phyloP scores from a whole-genome alignment of 1,284 basidiomycete species.

The Laetiporus sulphureus region DNA sequence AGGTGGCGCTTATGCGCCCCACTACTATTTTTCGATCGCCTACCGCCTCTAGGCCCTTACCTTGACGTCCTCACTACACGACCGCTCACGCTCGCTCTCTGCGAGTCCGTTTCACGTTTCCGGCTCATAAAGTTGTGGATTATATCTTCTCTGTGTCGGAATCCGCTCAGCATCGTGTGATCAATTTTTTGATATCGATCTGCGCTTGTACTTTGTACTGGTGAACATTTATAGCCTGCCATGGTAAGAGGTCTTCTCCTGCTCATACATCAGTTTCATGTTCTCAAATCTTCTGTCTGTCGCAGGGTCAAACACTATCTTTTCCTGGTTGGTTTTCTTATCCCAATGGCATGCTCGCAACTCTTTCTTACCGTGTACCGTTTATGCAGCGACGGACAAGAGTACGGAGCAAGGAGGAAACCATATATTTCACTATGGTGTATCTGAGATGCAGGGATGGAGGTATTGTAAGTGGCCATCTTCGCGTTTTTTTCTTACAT shows the following conservation, averaged over 20 bases:
- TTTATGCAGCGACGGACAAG: conserved; percentile 72
- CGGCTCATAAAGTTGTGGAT: no score
- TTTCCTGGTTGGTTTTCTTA: conserved; percentile 45
- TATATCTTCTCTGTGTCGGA: no score
- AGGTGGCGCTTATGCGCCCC: no score
- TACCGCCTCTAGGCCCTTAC: no score
- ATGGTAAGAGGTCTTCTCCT: conserved; percentile 13
- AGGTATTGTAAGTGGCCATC: conserved; percentile 93
- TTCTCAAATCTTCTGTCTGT: not conserved
- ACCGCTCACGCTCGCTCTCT: no score
- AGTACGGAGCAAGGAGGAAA: conserved; percentile 75
- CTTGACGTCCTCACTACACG: no score
- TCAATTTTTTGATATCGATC: no score
- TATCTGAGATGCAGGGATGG: conserved; percentile 99
- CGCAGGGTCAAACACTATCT: conserved; percentile 70
- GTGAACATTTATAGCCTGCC: conserved; percentile 1
- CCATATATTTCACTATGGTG: conserved; percentile 73
- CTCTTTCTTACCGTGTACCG: conserved; percentile 8
- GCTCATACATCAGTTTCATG: no score
- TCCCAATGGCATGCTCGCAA: not conserved
- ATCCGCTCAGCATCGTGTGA: no score
- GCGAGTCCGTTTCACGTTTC: no score
- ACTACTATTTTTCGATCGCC: no score
- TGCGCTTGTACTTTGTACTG: no score
- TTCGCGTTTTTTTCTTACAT: conserved; percentile 3